Evolutionary conservation across 352 stramenopile genomes (phyloP), one percentile per base, ranked within the genome.

Genomic region (Elongisporangium senticosum): DNA sequence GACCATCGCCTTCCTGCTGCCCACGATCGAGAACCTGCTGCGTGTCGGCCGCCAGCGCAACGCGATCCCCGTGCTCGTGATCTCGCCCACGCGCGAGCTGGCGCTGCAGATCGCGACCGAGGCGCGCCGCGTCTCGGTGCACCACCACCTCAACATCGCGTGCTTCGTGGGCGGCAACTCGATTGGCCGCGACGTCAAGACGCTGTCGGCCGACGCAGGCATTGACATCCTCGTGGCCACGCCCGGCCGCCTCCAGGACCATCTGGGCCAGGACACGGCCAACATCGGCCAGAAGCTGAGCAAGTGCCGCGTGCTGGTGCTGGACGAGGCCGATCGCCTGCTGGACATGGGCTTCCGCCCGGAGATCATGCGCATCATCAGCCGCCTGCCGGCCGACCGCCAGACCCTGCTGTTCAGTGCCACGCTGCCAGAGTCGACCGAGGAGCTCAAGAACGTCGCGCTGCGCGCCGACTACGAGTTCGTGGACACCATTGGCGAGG

Each of bases 371-470:
- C 80, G 84, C 57, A 98, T 99, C 55, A 83, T 92, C n/a, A 67
- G 57, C 17, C 74, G 59, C 28, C 48, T 89, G 40, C 78, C 78
- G 1, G 66, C 67, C 54, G 24, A 86, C 43, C 86, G 96, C 19
- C 96, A 98, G 72, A 98, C 94, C 24, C 78, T 99, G n/a, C 72
- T 99, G 4, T 99, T 98, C 67, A 98, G 89, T 28, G 96, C 97
- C 23, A 99, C 96, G 22, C 71, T 98, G 24, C 91, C 95, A 7
- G 72, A 69, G 14, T 88, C 85, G 15, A 82, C 98, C 2, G 70
- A 90, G 60, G 68, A 83, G 43, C 86, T 98, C 23, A 90, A 97
- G 67, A 67, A 70, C n/a, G 68, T 98, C 15, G 87, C 92, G 48
- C 66, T 99, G 20, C 79, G 82, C 15, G 51, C 75, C 1, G 72